Base-by-base conservation (phyloP, 768 basidiomycete genomes). In the Mycena indigotica region DNA sequence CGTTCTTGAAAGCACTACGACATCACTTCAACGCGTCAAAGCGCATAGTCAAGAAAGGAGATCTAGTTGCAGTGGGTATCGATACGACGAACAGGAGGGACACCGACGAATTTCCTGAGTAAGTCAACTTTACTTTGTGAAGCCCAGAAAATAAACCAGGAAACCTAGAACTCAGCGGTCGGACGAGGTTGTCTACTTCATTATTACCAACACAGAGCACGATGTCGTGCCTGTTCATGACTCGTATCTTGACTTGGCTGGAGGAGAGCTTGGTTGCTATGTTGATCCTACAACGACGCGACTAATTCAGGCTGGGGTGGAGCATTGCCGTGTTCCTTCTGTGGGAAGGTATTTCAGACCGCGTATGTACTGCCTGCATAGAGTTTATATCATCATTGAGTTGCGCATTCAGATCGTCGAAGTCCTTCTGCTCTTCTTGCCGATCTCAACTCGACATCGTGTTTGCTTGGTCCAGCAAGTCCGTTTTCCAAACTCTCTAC, bases 221-320 rank as follows among this genome's bases (percentile, higher is more conserved):
- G 84, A 85, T 51, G 73, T 85, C 0, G 69, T 84, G 5, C 65
- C 78, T 29, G 70, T 69, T 30, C 71, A 72, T 21, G 84, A 86
- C 59, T 68, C 82, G 5, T 82, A 84, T 62, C 75, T 81, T 23
- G 83, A 84, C 16, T 80, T 80, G 2, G 78, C 80, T 0, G 70
- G 80, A 19, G 91, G 89, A 4, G 85, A 91, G 64, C 68, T 95
- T 17, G 96, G 96, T 0, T 95, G 89, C 66, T 91, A 90, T 82
- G 79, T 97, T 19, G 92, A 98, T 65, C 73, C 86, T 1, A 69
- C 77, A 1, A 68, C 80, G 5, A 96, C 96, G 19, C 84, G 85
- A 52, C 83, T 98, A 66, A 71, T 90, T 6, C 91, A 95, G 70
- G 80, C 85, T 0, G 95, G 96, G 0, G 66, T 91, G 5, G 92